phyloP scores from a whole-genome alignment of 495 filamentous ascomycete species.

The Penicillium daleae region DNA sequence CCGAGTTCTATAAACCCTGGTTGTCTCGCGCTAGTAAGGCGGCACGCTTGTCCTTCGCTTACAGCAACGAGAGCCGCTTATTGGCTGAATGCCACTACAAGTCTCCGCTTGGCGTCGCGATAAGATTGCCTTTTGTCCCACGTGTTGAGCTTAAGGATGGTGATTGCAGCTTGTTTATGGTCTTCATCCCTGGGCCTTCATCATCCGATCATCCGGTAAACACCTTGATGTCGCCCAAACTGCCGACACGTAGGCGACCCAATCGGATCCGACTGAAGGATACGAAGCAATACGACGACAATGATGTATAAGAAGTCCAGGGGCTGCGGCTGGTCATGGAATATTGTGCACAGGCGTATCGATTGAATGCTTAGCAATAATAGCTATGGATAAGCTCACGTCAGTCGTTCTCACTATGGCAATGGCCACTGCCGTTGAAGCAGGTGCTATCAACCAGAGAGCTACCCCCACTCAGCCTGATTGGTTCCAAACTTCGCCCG shows the following conservation, averaged over 20 bases:
- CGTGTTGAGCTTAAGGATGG: conserved; percentile 8
- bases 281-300: background rate
- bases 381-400: conserved; percentile 11
- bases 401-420: conserved; percentile 4
- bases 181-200: conserved; percentile 1
- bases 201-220: conserved; percentile 1
- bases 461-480: conserved; percentile 20
- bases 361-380: background rate
- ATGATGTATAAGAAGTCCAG: background rate
- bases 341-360: background rate
- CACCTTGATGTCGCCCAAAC: background rate
- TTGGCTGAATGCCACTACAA: background rate
- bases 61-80: background rate
- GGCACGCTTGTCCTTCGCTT: conserved; percentile 20
- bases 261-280: background rate
- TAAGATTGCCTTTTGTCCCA: conserved; percentile 13
- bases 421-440: conserved; percentile 9
- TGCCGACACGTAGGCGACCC: conserved; percentile 4
- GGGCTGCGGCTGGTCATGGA: background rate
- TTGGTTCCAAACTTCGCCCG: conserved; percentile 28
- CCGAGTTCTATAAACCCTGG: background rate
- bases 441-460: conserved; percentile 9
- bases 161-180: conserved; percentile 13
- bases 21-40: background rate
- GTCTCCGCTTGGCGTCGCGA: conserved; percentile 10